Conservation (phyloP, 257 asterid species). For the Mentha longifolia region DNA sequence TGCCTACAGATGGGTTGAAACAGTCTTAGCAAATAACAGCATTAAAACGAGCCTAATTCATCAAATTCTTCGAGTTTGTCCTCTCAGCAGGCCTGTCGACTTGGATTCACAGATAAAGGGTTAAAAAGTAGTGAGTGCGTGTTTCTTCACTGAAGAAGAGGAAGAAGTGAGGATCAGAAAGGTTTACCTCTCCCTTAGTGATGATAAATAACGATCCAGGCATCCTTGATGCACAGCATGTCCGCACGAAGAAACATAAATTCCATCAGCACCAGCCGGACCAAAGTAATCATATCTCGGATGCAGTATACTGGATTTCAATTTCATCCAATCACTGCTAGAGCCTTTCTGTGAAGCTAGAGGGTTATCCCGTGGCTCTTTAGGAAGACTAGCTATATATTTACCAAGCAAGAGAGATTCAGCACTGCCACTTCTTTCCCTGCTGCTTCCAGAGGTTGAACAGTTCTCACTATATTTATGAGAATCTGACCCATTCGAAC, state of each 20-base stretch:
- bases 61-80: conserved; percentile 12
- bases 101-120: background rate
- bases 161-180: conserved; percentile 20
- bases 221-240: conserved; percentile 99
- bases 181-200: conserved; percentile 87
- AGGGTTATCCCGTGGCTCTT: conserved; percentile 59
- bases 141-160: conserved; percentile 13
- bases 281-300: conserved; percentile 63
- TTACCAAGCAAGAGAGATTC: conserved; percentile 77
- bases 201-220: conserved; percentile 79
- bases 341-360: conserved; percentile 63
- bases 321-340: conserved; percentile 42
- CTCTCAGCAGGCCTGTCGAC: background rate
- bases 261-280: conserved; percentile 77
- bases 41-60: conserved; percentile 13
- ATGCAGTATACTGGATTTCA: conserved; percentile 38
- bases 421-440: conserved; percentile 39
- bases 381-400: conserved; percentile 73
- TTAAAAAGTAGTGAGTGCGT: conserved; percentile 15
- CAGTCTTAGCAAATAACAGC: background rate
- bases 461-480: conserved; percentile 33
- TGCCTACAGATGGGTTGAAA: background rate
- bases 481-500: conserved; percentile 37
- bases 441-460: conserved; percentile 41
- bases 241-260: conserved; percentile 91